These are phyloP conservation scores for Yarrowia sp. DNA, from an alignment of 805 yeast species.

Conservation along the genomic window DNA sequence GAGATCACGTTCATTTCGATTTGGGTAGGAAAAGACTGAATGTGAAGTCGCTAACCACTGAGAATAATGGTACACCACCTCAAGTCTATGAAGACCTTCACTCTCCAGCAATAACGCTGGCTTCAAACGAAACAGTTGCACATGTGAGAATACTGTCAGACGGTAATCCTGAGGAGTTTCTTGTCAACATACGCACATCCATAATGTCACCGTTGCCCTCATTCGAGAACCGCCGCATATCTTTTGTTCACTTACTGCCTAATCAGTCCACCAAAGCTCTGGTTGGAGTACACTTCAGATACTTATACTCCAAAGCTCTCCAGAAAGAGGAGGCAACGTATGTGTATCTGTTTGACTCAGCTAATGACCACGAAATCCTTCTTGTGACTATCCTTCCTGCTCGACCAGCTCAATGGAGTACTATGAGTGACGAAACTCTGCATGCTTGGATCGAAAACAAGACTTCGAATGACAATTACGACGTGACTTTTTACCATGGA, in stretches of 20 bases:
- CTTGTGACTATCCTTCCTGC: not conserved
- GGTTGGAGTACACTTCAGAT: not conserved
- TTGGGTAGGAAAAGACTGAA: not conserved
- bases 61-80: too few species aligned
- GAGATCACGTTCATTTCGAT: too few species aligned
- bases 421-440: not conserved
- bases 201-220: not conserved
- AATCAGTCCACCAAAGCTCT: not conserved
- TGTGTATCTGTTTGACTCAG: not conserved
- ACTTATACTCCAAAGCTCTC: not conserved
- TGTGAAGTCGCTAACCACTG: not conserved
- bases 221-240: not conserved
- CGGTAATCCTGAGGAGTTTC: not conserved
- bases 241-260: not conserved
- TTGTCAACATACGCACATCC: not conserved
- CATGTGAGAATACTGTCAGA: not conserved
- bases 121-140: not conserved
- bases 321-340: not conserved
- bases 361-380: not conserved
- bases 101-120: not conserved
- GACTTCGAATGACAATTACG: not conserved
- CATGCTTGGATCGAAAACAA: too few species aligned
- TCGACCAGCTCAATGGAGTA: not conserved
- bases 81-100: too few species aligned
- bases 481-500: not conserved